Evolutionary conservation across 2,329 filamentous ascomycete species (phyloP).

Genomic region (Lanzia echinophila): DNA sequence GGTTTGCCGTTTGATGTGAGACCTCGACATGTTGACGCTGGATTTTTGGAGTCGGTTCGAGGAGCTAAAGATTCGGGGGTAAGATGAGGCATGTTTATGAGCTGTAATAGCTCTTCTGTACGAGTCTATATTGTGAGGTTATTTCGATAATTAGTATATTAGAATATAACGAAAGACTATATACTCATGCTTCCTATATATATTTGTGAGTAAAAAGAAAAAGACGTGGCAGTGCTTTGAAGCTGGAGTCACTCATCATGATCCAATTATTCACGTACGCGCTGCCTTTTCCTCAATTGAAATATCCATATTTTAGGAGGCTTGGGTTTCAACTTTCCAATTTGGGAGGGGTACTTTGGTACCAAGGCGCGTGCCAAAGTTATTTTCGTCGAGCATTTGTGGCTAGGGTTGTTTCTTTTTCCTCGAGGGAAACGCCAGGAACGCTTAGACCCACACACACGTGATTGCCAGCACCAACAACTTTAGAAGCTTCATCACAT

Average conservation of each 20-base stretch:
- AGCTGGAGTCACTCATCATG: conserved; percentile 2
- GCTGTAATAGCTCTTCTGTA: background rate
- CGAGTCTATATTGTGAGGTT: background rate
- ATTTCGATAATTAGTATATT: background rate
- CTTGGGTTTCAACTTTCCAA: conserved; percentile 2
- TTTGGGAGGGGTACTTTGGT: background rate
- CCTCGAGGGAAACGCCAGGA: background rate
- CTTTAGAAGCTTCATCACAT: too few relatives aligned
- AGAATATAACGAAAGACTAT: conserved; percentile 6
- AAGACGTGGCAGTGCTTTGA: conserved; percentile 9
- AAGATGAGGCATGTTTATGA: conserved; percentile 50
- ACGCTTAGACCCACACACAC: background rate
- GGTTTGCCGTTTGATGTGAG: conserved; percentile 76
- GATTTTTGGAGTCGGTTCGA: conserved; percentile 79
- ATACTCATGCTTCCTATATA: background rate
- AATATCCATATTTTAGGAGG: conserved; percentile 9
- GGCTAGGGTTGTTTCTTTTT: too few relatives aligned
- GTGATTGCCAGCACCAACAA: background rate
- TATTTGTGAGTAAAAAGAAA: background rate
- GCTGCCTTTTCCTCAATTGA: background rate
- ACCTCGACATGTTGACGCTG: conserved; percentile 78
- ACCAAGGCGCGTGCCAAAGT: too few relatives aligned
- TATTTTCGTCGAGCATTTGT: too few relatives aligned
- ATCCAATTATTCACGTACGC: conserved; percentile 7
- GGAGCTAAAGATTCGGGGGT: conserved; percentile 76